Evolutionary conservation across 352 stramenopile genomes (phyloP).

Genomic region (Globisporangium orthogonon): DNA sequence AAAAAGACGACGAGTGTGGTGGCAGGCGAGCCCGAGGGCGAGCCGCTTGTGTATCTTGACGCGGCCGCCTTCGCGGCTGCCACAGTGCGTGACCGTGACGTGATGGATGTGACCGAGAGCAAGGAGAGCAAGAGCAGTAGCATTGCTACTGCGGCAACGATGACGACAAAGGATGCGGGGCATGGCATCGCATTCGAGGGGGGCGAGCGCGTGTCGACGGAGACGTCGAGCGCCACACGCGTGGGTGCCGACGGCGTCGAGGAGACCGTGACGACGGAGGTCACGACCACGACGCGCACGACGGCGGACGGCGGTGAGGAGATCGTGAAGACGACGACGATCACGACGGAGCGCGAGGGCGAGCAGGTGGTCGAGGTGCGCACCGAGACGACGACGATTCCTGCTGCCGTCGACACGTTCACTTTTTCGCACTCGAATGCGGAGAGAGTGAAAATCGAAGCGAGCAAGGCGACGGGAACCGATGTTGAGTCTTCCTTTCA

Average conservation of each 20-base stretch:
- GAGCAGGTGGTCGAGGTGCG: slow-evolving; percentile 9
- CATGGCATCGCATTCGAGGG: neutral
- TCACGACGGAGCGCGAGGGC: slow-evolving; percentile 27
- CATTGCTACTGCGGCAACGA: too few species aligned
- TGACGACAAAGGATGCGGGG: neutral
- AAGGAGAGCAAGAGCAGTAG: too few species aligned
- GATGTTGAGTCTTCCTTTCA: neutral
- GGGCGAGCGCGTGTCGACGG: slow-evolving; percentile 3
- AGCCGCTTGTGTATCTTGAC: too few species aligned
- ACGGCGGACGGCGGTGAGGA: slow-evolving; percentile 1
- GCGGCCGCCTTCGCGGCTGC: too few species aligned
- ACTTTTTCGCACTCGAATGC: too few species aligned
- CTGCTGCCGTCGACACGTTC: neutral
- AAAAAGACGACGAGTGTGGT: too few species aligned
- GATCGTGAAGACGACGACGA: slow-evolving; percentile 16
- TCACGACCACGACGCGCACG: slow-evolving; percentile 15
- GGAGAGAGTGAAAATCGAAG: neutral
- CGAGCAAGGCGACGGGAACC: neutral
- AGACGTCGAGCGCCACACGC: slow-evolving; percentile 5
- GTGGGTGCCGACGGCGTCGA: slow-evolving; percentile 4
- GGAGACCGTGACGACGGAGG: slow-evolving; percentile 7
- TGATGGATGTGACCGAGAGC: too few species aligned
- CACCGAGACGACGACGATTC: neutral
- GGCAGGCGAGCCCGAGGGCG: too few species aligned
- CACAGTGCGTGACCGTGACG: too few species aligned